phyloP scores from a whole-genome alignment of 1,139 yeast species.

The Eremothecium sinecaudum region DNA sequence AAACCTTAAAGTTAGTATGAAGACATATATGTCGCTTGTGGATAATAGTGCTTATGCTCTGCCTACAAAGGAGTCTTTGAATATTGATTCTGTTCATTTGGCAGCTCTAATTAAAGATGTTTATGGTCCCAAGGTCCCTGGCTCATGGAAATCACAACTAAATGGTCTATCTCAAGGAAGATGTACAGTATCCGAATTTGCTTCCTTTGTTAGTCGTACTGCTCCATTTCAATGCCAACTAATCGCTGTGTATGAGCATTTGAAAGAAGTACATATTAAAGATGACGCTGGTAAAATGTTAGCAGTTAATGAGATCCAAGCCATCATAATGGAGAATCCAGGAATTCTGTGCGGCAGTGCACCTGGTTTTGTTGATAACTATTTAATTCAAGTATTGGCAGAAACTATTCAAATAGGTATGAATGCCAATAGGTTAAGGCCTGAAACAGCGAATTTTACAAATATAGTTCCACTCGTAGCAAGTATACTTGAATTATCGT shows the following conservation, averaged over 20 bases:
- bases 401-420: slow-evolving; percentile 29
- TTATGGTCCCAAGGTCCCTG: slow-evolving; percentile 35
- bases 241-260: slow-evolving; percentile 18
- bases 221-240: slow-evolving; percentile 17
- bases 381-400: slow-evolving; percentile 62
- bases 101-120: slow-evolving; percentile 48
- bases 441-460: slow-evolving; percentile 31
- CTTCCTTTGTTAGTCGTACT: slow-evolving; percentile 12
- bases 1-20: slow-evolving; percentile 22
- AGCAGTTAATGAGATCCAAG: slow-evolving; percentile 21
- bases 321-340: slow-evolving; percentile 16
- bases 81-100: slow-evolving; percentile 55
- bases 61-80: slow-evolving; percentile 40
- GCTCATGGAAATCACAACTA: slow-evolving; percentile 16
- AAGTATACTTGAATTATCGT: slow-evolving; percentile 26
- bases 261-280: slow-evolving; percentile 27
- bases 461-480: slow-evolving; percentile 22
- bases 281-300: slow-evolving; percentile 20
- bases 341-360: slow-evolving; percentile 28
- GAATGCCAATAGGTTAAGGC: slow-evolving; percentile 15
- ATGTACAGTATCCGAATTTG: slow-evolving; percentile 13
- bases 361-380: slow-evolving; percentile 50
- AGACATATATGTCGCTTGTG: slow-evolving; percentile 5
- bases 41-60: slow-evolving; percentile 30
- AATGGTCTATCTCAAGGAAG: slow-evolving; percentile 16